A percentile compares a stretch with the other conserved stretches of the same genome.
These are phyloP conservation scores for Megacollybia marginata DNA, from an alignment of 768 basidiomycete genomes.

Conservation along the genomic window DNA sequence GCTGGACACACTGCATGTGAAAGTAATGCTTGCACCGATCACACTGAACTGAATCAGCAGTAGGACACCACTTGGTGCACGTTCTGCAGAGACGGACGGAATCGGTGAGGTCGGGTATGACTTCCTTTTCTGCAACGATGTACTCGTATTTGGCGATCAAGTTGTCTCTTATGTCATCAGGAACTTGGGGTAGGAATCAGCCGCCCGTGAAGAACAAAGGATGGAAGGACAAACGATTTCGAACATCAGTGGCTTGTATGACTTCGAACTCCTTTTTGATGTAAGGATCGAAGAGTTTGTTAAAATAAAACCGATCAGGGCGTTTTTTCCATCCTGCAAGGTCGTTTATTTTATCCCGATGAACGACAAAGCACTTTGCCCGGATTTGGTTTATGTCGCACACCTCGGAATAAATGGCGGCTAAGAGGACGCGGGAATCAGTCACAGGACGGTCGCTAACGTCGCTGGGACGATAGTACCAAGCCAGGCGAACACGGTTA, in stretches of 20 bases:
- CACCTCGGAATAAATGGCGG: slow-evolving; percentile 94
- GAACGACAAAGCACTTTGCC: slow-evolving; percentile 88
- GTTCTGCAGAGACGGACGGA: slow-evolving; percentile 76
- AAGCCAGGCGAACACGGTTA: slow-evolving; percentile 84
- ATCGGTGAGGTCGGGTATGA: slow-evolving; percentile 86
- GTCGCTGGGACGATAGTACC: slow-evolving; percentile 97
- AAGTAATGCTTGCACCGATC: slow-evolving; percentile 90
- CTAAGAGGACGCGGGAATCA: slow-evolving; percentile 87
- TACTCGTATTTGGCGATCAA: slow-evolving; percentile 86
- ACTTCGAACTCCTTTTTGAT: slow-evolving; percentile 98
- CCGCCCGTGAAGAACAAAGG: slow-evolving; percentile 1
- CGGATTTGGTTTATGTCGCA: slow-evolving; percentile 93
- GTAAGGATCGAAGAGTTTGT: slow-evolving; percentile 92
- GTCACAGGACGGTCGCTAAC: slow-evolving; percentile 86
- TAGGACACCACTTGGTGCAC: slow-evolving; percentile 87
- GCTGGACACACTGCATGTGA: slow-evolving; percentile 92
- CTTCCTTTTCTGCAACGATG: slow-evolving; percentile 90
- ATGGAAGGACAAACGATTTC: slow-evolving; percentile 65
- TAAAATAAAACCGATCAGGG: slow-evolving; percentile 95
- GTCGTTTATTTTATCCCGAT: slow-evolving; percentile 93
- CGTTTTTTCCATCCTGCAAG: slow-evolving; percentile 90
- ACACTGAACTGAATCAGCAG: slow-evolving; percentile 81
- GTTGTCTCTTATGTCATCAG: slow-evolving; percentile 70
- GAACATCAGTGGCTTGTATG: slow-evolving; percentile 76
- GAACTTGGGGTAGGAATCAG: slow-evolving; percentile 43